phyloP scores from a whole-genome alignment of 805 yeast species.

The Metschnikowia anglica region DNA sequence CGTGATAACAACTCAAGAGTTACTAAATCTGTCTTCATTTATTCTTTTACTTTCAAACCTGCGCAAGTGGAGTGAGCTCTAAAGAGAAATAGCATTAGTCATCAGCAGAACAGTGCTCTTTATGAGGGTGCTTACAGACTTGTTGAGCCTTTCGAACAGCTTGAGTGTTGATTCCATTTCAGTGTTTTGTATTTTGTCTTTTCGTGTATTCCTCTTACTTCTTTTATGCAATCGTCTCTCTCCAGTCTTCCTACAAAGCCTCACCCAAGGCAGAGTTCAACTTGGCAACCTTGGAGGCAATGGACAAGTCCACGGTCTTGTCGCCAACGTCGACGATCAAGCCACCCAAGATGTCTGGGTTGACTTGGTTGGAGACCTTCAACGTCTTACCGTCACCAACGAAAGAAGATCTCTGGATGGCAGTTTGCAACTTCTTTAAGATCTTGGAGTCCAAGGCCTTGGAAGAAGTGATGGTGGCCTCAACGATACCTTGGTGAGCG shows the following conservation, averaged over 20 bases:
- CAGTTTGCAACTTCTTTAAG: slow-evolving; percentile 72
- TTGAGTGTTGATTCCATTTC: no score
- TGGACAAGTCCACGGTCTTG: slow-evolving; percentile 91
- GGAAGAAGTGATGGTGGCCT: slow-evolving; percentile 89
- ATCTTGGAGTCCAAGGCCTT: slow-evolving; percentile 78
- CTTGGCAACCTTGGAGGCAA: slow-evolving; percentile 79
- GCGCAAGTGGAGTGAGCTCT: no score
- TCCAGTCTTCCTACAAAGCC: slow-evolving; percentile 56
- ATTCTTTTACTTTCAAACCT: no score
- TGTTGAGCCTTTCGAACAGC: no score
- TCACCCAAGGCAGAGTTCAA: slow-evolving; percentile 87
- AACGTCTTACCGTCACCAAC: slow-evolving; percentile 87
- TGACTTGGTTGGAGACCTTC: slow-evolving; percentile 76
- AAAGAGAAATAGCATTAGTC: no score
- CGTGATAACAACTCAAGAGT: no score
- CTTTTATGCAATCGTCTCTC: slow-evolving; percentile 7
- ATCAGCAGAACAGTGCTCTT: no score
- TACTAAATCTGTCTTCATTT: no score
- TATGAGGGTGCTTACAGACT: no score
- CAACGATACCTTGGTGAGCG: slow-evolving; percentile 88
- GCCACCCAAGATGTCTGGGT: slow-evolving; percentile 94
- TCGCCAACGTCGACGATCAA: slow-evolving; percentile 94
- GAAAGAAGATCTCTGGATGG: slow-evolving; percentile 73
- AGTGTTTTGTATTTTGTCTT: neutral
- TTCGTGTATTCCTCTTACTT: slow-evolving; percentile 7